These are phyloP conservation scores for Cystobasidium tubakii DNA, from an alignment of 768 basidiomycete genomes.

Conservation along the genomic window DNA sequence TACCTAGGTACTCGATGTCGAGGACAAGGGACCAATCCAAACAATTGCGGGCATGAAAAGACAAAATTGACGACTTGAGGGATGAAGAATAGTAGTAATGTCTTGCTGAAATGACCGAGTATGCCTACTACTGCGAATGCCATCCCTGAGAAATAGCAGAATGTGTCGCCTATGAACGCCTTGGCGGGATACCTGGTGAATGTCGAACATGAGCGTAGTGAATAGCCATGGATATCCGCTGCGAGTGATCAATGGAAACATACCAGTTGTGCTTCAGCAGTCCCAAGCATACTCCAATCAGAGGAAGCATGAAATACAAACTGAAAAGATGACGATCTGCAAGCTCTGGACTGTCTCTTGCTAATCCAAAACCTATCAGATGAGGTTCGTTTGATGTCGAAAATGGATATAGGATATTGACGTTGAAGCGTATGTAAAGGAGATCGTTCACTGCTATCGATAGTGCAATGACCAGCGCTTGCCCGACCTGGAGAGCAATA, in stretches of 20 bases:
- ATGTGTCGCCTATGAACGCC: slow-evolving; percentile 90
- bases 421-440: slow-evolving; percentile 70
- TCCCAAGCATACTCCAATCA: slow-evolving; percentile 80
- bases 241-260: too few relatives aligned
- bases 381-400: slow-evolving; percentile 11
- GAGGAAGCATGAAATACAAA: slow-evolving; percentile 91
- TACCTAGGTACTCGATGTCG: slow-evolving; percentile 87
- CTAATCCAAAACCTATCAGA: slow-evolving; percentile 58
- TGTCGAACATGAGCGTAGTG: too few relatives aligned
- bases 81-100: slow-evolving; percentile 88
- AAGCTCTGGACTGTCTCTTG: slow-evolving; percentile 74
- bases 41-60: slow-evolving; percentile 86
- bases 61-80: slow-evolving; percentile 98
- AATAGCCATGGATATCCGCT: too few relatives aligned
- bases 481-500: slow-evolving; percentile 56
- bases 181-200: slow-evolving; percentile 81
- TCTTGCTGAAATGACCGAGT: slow-evolving; percentile 95
- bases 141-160: slow-evolving; percentile 98
- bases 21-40: slow-evolving; percentile 87
- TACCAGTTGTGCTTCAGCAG: slow-evolving; percentile 96
- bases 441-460: slow-evolving; percentile 89
- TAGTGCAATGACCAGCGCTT: slow-evolving; percentile 82
- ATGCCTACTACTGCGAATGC: slow-evolving; percentile 97
- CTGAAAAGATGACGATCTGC: slow-evolving; percentile 92
- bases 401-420: slow-evolving; percentile 44